Percentiles rank a stretch among this genome's conserved stretches.
phyloP scores from a whole-genome alignment of 2,329 filamentous ascomycete species.

The Trichocomaceae sp. region DNA sequence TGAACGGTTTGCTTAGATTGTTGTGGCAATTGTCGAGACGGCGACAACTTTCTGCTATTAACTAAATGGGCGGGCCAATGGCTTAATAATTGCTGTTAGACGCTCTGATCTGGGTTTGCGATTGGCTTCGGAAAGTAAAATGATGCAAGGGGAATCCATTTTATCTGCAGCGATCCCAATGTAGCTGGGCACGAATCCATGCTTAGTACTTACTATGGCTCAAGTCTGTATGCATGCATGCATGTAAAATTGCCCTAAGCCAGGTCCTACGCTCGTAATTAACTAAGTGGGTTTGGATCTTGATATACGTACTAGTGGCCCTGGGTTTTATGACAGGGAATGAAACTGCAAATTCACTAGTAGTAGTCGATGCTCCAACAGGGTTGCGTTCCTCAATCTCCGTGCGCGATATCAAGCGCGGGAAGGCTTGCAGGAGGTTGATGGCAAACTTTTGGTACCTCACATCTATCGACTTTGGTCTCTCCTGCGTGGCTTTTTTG shows the following conservation, averaged over 20 bases:
- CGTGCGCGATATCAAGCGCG: conserved; percentile 5
- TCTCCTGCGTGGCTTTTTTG: conserved; percentile 11
- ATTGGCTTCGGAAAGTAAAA: conserved; percentile 26
- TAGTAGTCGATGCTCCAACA: conserved; percentile 2
- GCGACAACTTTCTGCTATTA: not conserved
- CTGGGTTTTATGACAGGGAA: conserved; percentile 31
- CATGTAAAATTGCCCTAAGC: conserved; percentile 9
- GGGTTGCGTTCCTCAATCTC: conserved; percentile 6
- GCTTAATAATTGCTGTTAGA: conserved; percentile 3
- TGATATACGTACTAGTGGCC: conserved; percentile 19
- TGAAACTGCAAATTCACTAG: conserved; percentile 1
- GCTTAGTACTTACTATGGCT: conserved; percentile 23
- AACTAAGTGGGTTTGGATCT: conserved; percentile 27
- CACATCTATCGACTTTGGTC: conserved; percentile 5
- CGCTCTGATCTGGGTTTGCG: conserved; percentile 12
- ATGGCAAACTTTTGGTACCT: not conserved
- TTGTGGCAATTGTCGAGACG: not conserved
- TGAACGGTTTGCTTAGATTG: not conserved
- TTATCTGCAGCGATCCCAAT: conserved; percentile 23
- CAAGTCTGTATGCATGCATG: too few relatives aligned
- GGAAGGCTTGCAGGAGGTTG: not conserved
- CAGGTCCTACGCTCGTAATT: conserved; percentile 16
- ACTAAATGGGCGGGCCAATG: conserved; percentile 1
- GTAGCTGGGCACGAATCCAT: conserved; percentile 33
- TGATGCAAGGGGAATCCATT: conserved; percentile 32